A percentile compares a stretch with the other conserved stretches of the same genome.
Conservation (phyloP, 2,329 filamentous ascomycete species). For the Fusarium redolens region DNA sequence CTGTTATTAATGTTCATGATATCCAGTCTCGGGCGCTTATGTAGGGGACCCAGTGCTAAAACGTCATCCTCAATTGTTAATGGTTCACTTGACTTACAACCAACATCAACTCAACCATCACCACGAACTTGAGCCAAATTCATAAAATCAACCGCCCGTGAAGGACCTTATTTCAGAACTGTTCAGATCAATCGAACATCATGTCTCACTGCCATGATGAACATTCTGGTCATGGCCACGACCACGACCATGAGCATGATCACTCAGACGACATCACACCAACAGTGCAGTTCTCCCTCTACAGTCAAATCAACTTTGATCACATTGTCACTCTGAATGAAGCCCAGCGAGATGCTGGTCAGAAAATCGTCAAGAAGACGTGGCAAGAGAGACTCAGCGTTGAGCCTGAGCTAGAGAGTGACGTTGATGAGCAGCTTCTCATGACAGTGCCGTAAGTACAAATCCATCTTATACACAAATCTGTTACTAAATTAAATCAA, state of each 20-base stretch:
- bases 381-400: slow-evolving; percentile 82
- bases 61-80: slow-evolving; percentile 33
- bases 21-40: background rate
- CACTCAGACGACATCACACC: slow-evolving; percentile 94
- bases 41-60: slow-evolving; percentile 22
- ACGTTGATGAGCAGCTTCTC: slow-evolving; percentile 92
- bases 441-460: slow-evolving; percentile 84
- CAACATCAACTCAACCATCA: slow-evolving; percentile 24
- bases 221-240: slow-evolving; percentile 63
- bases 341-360: slow-evolving; percentile 72
- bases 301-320: slow-evolving; percentile 92
- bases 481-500: background rate
- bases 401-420: slow-evolving; percentile 82
- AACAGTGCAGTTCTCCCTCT: slow-evolving; percentile 89
- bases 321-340: slow-evolving; percentile 89
- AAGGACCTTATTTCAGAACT: background rate
- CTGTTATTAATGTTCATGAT: slow-evolving; percentile 21
- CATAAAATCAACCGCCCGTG: background rate
- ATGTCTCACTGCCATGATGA: slow-evolving; percentile 65
- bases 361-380: slow-evolving; percentile 85
- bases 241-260: slow-evolving; percentile 75
- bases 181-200: background rate
- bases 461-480: background rate
- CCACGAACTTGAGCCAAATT: background rate
- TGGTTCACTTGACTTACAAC: slow-evolving; percentile 31